Evolutionary conservation across 2,329 filamentous ascomycete species (phyloP), one percentile per base, ranked within the genome.

Genomic region (Scopulariopsis brevicaulis): DNA sequence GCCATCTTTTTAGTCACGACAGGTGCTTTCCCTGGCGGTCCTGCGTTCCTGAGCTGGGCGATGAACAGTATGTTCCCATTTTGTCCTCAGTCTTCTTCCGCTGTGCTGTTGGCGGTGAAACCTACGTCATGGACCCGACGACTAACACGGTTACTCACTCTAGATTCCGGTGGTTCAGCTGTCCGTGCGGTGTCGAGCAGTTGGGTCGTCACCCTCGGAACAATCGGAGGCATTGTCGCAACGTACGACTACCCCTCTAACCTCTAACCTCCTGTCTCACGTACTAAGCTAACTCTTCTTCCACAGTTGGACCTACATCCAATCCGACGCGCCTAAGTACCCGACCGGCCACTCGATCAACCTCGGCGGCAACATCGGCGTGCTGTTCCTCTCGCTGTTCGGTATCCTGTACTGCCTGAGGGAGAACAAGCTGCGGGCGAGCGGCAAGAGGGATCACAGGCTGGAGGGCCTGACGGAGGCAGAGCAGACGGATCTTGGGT

Each of bases 1-100:
- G 79, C 77, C 11, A 73, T 83, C 15, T 83, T 78, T 65, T 73
- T 83, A 52, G 77, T 79, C 55, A 77, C 78, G 11, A 68, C 79
- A 1, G 81, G 80, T 25, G 79, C 77, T 0, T 83, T 83, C 66
- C 79, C 80, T 1, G 79, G 79, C 37, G 80, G 81, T 0, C 80
- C 80, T 0, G 79, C 78, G 0, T 83, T 82, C 68, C 64, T 84
- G 51, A 75, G 75, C 6, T 84, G 81, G 81, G 79, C 74, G 0
- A 72, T 83, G 58, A 84, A 84, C 65, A 84, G 74, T 70, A 65
- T 62, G 63, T 70, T 35, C 20, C 12, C 18, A 34, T 1, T 4
- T 48, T 20, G 14, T n/a, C n/a, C n/a, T n/a, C n/a, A n/a, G n/a
- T n/a, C 6, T 14, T 18, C 22, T 14, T 63, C 65, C 7, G 0